phyloP scores from a whole-genome alignment of 257 asterid genomes.

The Solanum pennellii region DNA sequence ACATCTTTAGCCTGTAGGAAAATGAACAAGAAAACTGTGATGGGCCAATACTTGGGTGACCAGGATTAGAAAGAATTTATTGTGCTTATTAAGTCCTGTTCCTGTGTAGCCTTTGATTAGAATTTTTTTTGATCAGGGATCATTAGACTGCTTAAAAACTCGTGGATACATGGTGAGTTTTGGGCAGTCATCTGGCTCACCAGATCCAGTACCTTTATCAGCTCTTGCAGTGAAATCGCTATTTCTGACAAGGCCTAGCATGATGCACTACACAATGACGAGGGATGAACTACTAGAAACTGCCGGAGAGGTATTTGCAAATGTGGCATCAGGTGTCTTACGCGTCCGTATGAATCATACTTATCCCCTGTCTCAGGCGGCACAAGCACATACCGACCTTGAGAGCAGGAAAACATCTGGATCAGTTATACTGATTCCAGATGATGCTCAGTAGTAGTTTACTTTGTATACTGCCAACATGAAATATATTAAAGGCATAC shows the following conservation, averaged over 20 bases:
- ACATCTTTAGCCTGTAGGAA: background rate
- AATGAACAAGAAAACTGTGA: background rate
- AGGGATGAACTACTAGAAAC: conserved; percentile 59
- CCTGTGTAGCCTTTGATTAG: background rate
- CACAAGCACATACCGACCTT: conserved; percentile 78
- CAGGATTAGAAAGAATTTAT: background rate
- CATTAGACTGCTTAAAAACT: conserved; percentile 66
- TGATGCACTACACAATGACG: conserved; percentile 54
- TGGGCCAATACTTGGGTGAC: background rate
- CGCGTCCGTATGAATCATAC: conserved; percentile 61
- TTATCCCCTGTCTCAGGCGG: conserved; percentile 63
- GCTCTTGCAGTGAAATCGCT: conserved; percentile 64
- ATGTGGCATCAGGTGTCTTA: conserved; percentile 51
- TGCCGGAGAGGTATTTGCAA: conserved; percentile 75
- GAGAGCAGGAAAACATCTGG: conserved; percentile 80
- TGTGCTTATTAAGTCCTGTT: background rate
- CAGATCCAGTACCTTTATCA: conserved; percentile 66
- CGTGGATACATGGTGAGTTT: conserved; percentile 89
- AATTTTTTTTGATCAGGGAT: conserved; percentile 40
- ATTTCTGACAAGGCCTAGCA: conserved; percentile 77
- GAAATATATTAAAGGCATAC: background rate
- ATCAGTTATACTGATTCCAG: conserved; percentile 70
- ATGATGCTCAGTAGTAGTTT: conserved; percentile 1
- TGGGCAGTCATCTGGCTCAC: conserved; percentile 84
- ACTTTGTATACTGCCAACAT: background rate